A percentile compares a stretch with the other conserved stretches of the same genome.
These are phyloP conservation scores for Botrytis pseudocinerea DNA, from an alignment of 2,329 filamentous ascomycete species.

Conservation along the genomic window DNA sequence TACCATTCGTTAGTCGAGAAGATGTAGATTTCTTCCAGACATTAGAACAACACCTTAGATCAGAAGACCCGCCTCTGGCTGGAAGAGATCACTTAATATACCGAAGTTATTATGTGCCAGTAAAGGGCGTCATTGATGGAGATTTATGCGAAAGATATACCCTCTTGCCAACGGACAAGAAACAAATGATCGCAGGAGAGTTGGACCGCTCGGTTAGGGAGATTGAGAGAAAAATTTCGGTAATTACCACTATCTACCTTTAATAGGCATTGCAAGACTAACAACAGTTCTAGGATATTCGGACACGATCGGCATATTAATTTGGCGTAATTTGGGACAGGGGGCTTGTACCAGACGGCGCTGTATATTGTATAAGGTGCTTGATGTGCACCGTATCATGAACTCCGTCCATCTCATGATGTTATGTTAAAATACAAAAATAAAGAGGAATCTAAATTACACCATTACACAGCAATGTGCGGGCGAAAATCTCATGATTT, in stretches of 20 bases:
- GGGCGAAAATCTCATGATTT: constrained; percentile 25
- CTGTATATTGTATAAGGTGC: constrained; percentile 61
- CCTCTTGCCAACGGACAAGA: constrained; percentile 80
- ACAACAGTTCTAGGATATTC: constrained; percentile 50
- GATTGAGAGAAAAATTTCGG: constrained; percentile 93
- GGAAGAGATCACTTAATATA: constrained; percentile 96
- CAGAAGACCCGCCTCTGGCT: constrained; percentile 82
- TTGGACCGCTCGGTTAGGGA: constrained; percentile 87
- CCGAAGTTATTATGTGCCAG: constrained; percentile 90
- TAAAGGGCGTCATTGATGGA: constrained; percentile 95
- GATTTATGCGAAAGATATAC: constrained; percentile 93
- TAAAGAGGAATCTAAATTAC: neutral
- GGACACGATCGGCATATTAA: constrained; percentile 56
- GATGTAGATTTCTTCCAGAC: constrained; percentile 98
- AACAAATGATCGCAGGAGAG: constrained; percentile 92
- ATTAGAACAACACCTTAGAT: constrained; percentile 82
- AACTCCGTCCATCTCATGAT: constrained; percentile 7
- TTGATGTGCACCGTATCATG: neutral
- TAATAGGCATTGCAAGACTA: constrained; percentile 26
- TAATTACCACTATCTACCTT: constrained; percentile 41
- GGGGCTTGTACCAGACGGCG: constrained; percentile 56
- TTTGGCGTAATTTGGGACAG: constrained; percentile 19
- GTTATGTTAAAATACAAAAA: neutral
- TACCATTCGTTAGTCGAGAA: constrained; percentile 88
- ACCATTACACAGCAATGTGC: neutral